A percentile compares a stretch with the other conserved stretches of the same genome.
Evolutionary conservation across 345 rosid genomes (phyloP).

Genomic region (Acer campestre): DNA sequence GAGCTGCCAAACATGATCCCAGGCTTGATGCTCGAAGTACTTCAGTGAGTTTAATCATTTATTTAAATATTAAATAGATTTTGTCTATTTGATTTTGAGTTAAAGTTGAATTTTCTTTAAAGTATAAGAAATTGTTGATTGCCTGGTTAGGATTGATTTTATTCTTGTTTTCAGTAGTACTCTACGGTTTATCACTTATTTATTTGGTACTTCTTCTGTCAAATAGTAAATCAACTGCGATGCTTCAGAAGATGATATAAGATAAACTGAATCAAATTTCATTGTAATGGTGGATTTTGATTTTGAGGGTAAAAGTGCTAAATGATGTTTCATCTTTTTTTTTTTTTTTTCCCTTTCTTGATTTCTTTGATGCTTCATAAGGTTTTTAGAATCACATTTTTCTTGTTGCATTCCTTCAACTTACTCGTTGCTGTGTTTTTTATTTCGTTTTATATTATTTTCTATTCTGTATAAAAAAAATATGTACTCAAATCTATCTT

Average conservation of each 20-base stretch:
- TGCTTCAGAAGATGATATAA: neutral
- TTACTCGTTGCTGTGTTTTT: neutral
- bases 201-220: neutral
- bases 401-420: slow-evolving; percentile 2
- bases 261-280: neutral
- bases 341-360: neutral
- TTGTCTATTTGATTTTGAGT: neutral
- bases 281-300: neutral
- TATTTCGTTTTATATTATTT: neutral
- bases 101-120: neutral
- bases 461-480: neutral
- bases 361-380: neutral
- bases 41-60: slow-evolving; percentile 54
- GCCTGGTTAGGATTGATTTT: too few relatives aligned
- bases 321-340: neutral
- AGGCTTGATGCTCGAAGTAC: slow-evolving; percentile 58
- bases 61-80: neutral
- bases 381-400: neutral
- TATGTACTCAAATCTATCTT: neutral
- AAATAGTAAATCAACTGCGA: neutral
- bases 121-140: neutral
- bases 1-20: slow-evolving; percentile 44
- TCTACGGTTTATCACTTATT: neutral
- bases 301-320: neutral
- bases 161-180: neutral